A percentile compares a stretch with the other conserved stretches of the same genome.
These are phyloP conservation scores for Breviolum minutum DNA, from an alignment of 73 alveolate species.

Conservation along the genomic window DNA sequence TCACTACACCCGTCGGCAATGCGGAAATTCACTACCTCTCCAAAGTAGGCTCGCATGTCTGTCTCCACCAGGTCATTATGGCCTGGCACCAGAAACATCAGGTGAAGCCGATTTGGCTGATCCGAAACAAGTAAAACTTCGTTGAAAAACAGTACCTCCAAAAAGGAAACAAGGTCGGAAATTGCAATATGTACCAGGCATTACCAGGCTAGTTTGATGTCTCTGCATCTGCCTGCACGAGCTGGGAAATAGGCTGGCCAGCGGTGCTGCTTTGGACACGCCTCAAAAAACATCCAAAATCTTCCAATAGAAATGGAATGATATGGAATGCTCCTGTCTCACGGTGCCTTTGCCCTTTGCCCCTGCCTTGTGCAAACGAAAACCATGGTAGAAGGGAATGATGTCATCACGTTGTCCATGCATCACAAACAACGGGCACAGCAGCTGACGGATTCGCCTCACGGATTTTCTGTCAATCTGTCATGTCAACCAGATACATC, in stretches of 20 bases:
- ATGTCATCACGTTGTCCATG: constrained; percentile 92
- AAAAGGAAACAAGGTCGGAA: too few species aligned
- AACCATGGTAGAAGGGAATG: constrained; percentile 95
- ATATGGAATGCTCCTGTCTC: neutral
- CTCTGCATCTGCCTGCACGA: constrained; percentile 50
- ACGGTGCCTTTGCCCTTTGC: neutral
- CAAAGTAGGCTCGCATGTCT: constrained; percentile 89
- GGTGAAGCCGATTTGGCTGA: too few species aligned
- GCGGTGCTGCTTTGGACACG: constrained; percentile 84
- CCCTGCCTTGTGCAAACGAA: constrained; percentile 74
- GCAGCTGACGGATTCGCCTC: constrained; percentile 79
- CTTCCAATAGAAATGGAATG: neutral
- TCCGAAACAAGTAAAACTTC: too few species aligned
- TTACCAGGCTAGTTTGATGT: too few species aligned
- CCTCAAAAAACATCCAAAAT: neutral
- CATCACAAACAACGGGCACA: constrained; percentile 88
- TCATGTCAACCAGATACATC: neutral
- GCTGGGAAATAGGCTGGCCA: constrained; percentile 90
- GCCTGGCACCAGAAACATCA: constrained; percentile 1
- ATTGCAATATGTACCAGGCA: too few species aligned
- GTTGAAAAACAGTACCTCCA: too few species aligned
- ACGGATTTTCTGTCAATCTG: neutral
- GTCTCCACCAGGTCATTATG: constrained; percentile 91
- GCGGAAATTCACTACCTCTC: constrained; percentile 33
- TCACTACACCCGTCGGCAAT: too few species aligned